Evolutionary conservation across 2,329 filamentous ascomycete species (phyloP).

Genomic region (Pseudogymnoascus sp.): DNA sequence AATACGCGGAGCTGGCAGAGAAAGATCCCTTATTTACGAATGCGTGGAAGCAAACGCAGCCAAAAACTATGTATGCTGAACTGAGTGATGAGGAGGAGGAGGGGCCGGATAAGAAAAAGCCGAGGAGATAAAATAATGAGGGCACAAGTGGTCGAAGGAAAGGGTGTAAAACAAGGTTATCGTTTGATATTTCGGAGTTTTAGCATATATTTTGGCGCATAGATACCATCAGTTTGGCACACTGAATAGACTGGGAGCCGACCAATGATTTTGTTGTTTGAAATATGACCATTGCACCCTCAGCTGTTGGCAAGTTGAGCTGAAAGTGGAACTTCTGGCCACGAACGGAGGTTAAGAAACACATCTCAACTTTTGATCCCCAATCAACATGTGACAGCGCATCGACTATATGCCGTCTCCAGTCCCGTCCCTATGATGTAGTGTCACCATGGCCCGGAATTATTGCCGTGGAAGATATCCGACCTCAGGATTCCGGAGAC

Average conservation of each 20-base stretch:
- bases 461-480: conserved; percentile 1
- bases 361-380: not conserved
- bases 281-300: not conserved
- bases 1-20: conserved; percentile 88
- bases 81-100: conserved; percentile 76
- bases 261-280: not conserved
- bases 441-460: not conserved
- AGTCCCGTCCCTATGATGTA: not conserved
- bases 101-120: conserved; percentile 25
- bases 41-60: conserved; percentile 87
- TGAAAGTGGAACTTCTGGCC: not conserved
- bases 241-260: not conserved
- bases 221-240: conserved; percentile 2
- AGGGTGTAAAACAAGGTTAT: not conserved
- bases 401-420: not conserved
- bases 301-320: not conserved
- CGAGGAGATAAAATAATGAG: not conserved
- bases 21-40: conserved; percentile 92
- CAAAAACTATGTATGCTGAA: conserved; percentile 84
- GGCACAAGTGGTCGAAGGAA: not conserved
- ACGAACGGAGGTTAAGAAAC: not conserved
- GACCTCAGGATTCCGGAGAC: not conserved
- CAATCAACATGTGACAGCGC: not conserved
- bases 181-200: not conserved
- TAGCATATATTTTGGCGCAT: conserved; percentile 3